Base-by-base conservation (phyloP, 345 rosid genomes). In the Rhizophora apiculata region DNA sequence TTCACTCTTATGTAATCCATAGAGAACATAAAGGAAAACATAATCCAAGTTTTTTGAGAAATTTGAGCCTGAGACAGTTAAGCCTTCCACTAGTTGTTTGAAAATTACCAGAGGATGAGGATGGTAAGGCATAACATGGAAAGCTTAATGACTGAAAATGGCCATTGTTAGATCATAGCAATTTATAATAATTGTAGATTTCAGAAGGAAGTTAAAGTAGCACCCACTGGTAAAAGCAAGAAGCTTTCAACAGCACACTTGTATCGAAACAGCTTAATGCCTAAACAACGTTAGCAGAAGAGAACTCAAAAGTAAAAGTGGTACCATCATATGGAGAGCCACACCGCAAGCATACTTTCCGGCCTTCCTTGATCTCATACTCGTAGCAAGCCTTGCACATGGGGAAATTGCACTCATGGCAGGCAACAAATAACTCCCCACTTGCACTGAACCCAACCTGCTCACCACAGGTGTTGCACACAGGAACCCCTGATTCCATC, bases 381-480 rank as follows among this genome's bases (percentile, higher is more conserved):
- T 91, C 92, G 51, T 92, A 81, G 66, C 99, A 95, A 54, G 88
- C 81, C 83, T 84, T 89, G 85, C 99, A 92, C 79, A 92, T 79
- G n/a, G 96, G 93, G 82, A 87, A 92, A 51, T 76, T 85, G 72
- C 99, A 92, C 68, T 92, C 96, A 60, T 85, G 90, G 74, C 97
- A 95, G 76, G 89, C 93, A 30, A 89, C 87, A 66, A 89, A 92
- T 55, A 75, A 37, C 67, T 86, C 96, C 1, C 99, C 93, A 63
- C 87, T 87, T 8, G 86, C 72, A 72, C 74, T 80, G 4, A 82
- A 3, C 63, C 95, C 96, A 16, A 95, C 87, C 27, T 80, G 83
- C 74, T 88, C 93, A 24, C 99, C 96, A 49, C 99, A 95, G 70
- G 89, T 87, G 78, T 81, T 88, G 86, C 99, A 95, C 26, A 83